phyloP scores from a whole-genome alignment of 345 rosid species.

The Lagerstroemia speciosa region DNA sequence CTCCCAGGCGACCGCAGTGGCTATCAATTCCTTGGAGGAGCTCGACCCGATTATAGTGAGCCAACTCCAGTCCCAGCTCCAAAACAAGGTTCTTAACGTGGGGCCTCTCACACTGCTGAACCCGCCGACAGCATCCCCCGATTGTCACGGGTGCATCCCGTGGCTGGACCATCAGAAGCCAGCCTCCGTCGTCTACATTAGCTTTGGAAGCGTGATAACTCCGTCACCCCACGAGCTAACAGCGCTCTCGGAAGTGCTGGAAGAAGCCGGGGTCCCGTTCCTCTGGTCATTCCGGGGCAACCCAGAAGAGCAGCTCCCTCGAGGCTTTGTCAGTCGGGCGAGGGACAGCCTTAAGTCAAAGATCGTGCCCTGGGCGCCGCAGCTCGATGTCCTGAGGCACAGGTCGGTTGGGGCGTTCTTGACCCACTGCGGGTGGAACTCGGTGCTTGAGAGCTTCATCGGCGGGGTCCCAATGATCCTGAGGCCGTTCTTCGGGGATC shows the following conservation, averaged over 20 bases:
- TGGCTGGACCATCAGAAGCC: conserved; percentile 39
- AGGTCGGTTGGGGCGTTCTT: conserved; percentile 40
- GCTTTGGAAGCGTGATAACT: conserved; percentile 43
- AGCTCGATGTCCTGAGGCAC: conserved; percentile 33
- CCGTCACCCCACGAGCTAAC: conserved; percentile 40
- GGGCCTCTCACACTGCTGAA: conserved; percentile 31
- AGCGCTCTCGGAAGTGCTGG: conserved; percentile 44
- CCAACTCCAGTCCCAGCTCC: conserved; percentile 23
- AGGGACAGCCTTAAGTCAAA: conserved; percentile 17
- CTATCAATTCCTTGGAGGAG: conserved; percentile 31
- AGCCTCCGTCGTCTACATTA: conserved; percentile 43
- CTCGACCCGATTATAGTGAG: conserved; percentile 19
- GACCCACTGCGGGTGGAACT: conserved; percentile 64
- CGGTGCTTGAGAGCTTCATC: conserved; percentile 32
- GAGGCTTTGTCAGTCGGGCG: conserved; percentile 28
- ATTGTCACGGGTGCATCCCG: conserved; percentile 35
- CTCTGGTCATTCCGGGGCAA: conserved; percentile 57
- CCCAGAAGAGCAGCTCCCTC: conserved; percentile 15
- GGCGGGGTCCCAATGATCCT: conserved; percentile 46
- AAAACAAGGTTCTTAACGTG: conserved; percentile 25
- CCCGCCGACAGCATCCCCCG: conserved; percentile 8
- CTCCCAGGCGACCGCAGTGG: conserved; percentile 32
- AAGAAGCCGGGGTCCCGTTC: conserved; percentile 26
- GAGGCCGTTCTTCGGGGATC: conserved; percentile 48
- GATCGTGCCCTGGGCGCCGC: conserved; percentile 62